A percentile compares a stretch with the other conserved stretches of the same genome.
Evolutionary conservation across 2,329 filamentous ascomycete genomes (phyloP).

Genomic region (Setomelanomma holmii): DNA sequence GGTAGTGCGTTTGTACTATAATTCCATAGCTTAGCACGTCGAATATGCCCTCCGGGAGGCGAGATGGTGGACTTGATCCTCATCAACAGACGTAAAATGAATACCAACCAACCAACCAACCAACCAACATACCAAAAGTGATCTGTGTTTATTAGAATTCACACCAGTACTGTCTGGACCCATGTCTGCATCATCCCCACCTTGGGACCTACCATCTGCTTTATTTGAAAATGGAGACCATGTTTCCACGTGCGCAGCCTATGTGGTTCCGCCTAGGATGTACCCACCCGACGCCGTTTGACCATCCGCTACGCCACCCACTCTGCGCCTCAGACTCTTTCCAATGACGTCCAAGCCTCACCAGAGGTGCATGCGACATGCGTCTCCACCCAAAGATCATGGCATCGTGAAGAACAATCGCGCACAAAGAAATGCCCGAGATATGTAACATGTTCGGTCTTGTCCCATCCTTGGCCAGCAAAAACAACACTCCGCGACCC

Average conservation of each 20-base stretch:
- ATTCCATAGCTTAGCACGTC: too few species aligned
- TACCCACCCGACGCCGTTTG: neutral
- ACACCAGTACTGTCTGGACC: neutral
- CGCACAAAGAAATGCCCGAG: neutral
- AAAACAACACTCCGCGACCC: neutral
- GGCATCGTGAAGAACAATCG: neutral
- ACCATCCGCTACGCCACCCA: slow-evolving; percentile 1
- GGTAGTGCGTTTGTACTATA: too few species aligned
- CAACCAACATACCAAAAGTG: too few species aligned
- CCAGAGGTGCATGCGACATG: slow-evolving; percentile 1
- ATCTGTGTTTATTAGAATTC: neutral
- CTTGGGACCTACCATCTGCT: neutral
- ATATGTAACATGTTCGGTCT: neutral
- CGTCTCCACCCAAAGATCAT: neutral
- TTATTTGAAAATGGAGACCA: neutral
- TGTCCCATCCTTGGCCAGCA: neutral
- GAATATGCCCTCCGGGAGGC: too few species aligned
- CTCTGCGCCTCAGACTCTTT: neutral
- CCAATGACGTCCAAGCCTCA: slow-evolving; percentile 2
- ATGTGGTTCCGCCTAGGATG: slow-evolving; percentile 5
- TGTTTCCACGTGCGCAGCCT: neutral
- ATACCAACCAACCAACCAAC: too few species aligned
- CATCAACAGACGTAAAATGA: too few species aligned
- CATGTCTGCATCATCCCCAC: neutral
- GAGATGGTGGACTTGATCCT: too few species aligned